Evolutionary conservation across 306 rosid genomes (phyloP), one percentile per base, ranked within the genome.

Genomic region (Delonix regia): DNA sequence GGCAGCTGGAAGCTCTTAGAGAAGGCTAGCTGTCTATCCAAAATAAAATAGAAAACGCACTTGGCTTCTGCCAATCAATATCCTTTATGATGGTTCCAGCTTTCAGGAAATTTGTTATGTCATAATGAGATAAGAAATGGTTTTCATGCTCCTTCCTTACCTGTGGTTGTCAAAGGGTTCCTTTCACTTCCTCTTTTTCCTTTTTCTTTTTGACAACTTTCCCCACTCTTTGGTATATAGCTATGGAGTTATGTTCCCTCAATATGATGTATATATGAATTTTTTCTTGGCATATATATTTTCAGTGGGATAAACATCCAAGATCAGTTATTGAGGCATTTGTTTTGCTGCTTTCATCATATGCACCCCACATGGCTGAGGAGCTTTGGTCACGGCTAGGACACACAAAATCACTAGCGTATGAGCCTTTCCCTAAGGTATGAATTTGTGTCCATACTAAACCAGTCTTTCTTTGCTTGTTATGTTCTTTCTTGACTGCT

Each of bases 331-430:
- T 91, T 51, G 97, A 91, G 90, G 91, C 89, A 75, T 92, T 92
- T 85, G 89, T 91, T 79, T 69, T 92, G 86, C 91, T 91, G 84
- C 98, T 95, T 77, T 90, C 99, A 21, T 96, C 98, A 4, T 95
- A 92, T 80, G 99, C 97, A 0, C 99, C 99, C 22, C 99, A 95
- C 88, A 81, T 95, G 86, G 93, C 98, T 30, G 98, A 95, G 85
- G 99, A 95, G 89, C 89, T 95, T 45, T 93, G 99, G 98, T 87
- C 84, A 77, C 91, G 99, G 73, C 83, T 95, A n/a, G 99, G 99
- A 73, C 93, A 93, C 87, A 71, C 89, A 2, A 80, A 81, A 73
- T 93, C 98, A 8, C 59, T 95, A 71, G 94, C 96, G 65, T 84
- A 86, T 67, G 93, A 89, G 77, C 86, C 90, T 83, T 95, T 94